Evolutionary conservation across 768 basidiomycete genomes (phyloP).

Genomic region (Galerina sulciceps): DNA sequence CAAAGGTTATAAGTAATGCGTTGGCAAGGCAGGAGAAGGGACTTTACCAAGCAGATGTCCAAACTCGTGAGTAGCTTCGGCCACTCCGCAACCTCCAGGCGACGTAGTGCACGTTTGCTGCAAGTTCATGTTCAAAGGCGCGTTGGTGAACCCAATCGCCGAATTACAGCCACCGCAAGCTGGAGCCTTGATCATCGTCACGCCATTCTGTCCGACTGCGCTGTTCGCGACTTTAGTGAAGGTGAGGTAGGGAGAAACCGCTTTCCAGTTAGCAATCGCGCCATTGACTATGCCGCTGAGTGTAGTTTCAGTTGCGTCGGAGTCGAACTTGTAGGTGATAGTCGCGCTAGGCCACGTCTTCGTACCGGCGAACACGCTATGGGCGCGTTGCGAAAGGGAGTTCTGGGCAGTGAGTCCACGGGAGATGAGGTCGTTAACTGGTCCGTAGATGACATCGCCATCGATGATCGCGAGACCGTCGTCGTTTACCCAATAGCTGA

Average conservation of each 20-base stretch:
- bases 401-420: neutral
- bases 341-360: neutral
- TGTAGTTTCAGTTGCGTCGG: neutral
- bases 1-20: neutral
- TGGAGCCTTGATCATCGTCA: neutral
- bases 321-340: neutral
- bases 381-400: neutral
- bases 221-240: neutral
- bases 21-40: neutral
- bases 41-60: neutral
- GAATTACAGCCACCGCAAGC: slow-evolving; percentile 1
- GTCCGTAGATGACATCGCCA: slow-evolving; percentile 5
- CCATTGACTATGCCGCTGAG: neutral
- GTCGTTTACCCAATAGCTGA: slow-evolving; percentile 3
- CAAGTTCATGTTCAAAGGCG: neutral
- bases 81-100: neutral
- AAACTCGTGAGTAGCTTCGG: slow-evolving; percentile 3
- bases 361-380: neutral
- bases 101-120: neutral
- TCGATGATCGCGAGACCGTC: neutral
- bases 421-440: neutral
- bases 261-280: neutral
- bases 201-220: neutral
- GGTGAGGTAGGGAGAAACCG: neutral
- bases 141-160: neutral